phyloP scores from a whole-genome alignment of 169 alveolate species.

The Plasmodium gonderi region DNA sequence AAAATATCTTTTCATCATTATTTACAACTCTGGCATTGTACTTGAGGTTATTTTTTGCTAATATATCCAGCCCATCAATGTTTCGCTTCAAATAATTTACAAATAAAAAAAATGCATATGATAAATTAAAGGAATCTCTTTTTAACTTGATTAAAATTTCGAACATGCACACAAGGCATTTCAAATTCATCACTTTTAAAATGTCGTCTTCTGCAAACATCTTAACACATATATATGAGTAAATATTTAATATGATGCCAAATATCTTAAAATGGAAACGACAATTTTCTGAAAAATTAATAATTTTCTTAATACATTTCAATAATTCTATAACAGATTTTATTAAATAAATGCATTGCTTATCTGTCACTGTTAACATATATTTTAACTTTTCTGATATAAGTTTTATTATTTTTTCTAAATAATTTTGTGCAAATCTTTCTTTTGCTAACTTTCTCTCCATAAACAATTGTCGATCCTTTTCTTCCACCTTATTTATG shows the following conservation, averaged over 20 bases:
- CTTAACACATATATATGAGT: slow-evolving; percentile 52
- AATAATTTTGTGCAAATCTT: not conserved
- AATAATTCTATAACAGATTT: slow-evolving; percentile 7
- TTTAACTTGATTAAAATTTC: slow-evolving; percentile 27
- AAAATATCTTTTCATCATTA: slow-evolving; percentile 29
- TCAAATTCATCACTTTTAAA: slow-evolving; percentile 20
- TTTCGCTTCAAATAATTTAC: slow-evolving; percentile 35
- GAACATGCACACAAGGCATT: slow-evolving; percentile 53
- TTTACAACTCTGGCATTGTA: not conserved
- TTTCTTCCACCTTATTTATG: not conserved
- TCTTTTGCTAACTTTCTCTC: not conserved
- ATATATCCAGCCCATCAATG: slow-evolving; percentile 31
- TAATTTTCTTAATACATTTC: not conserved
- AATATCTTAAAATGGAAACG: slow-evolving; percentile 11
- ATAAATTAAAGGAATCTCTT: slow-evolving; percentile 23
- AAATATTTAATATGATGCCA: slow-evolving; percentile 35
- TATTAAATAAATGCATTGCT: slow-evolving; percentile 30
- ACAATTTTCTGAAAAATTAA: not conserved
- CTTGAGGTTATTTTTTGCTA: slow-evolving; percentile 14
- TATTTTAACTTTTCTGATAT: slow-evolving; percentile 1
- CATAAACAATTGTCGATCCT: not conserved
- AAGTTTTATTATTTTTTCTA: slow-evolving; percentile 1
- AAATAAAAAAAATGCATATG: slow-evolving; percentile 43
- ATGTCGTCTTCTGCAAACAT: slow-evolving; percentile 24
- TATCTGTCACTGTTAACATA: slow-evolving; percentile 24